Conservation (phyloP, 768 basidiomycete genomes). For the Boletus reticulatus region DNA sequence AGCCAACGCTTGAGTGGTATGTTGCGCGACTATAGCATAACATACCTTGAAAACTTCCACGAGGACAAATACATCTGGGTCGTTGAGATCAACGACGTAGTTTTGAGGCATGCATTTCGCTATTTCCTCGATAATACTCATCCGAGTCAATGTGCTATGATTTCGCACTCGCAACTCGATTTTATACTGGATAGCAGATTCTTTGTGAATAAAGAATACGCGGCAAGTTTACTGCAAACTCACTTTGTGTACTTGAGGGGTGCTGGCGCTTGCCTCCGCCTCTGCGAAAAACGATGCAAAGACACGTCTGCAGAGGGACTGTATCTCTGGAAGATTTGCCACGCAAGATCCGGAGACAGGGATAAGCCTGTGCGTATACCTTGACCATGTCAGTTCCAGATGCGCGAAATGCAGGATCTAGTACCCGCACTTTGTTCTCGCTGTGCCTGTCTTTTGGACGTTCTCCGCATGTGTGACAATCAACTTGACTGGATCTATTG, state of each 20-base stretch:
- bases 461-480: slow-evolving; percentile 62
- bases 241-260: slow-evolving; percentile 45
- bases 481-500: slow-evolving; percentile 73
- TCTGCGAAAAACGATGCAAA: slow-evolving; percentile 52
- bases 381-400: slow-evolving; percentile 27
- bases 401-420: not conserved
- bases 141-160: slow-evolving; percentile 65
- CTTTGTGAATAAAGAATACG: not conserved
- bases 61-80: slow-evolving; percentile 71
- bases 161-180: slow-evolving; percentile 75
- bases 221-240: not conserved
- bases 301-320: slow-evolving; percentile 53
- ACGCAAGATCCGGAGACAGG: slow-evolving; percentile 67
- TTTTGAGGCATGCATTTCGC: slow-evolving; percentile 68
- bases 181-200: slow-evolving; percentile 59
- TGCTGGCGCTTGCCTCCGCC: slow-evolving; percentile 29
- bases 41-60: slow-evolving; percentile 82
- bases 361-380: slow-evolving; percentile 67
- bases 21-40: not conserved
- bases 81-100: slow-evolving; percentile 64
- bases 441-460: slow-evolving; percentile 58
- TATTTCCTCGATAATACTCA: slow-evolving; percentile 60
- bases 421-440: slow-evolving; percentile 56
- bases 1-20: not conserved
- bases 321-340: slow-evolving; percentile 70